Evolutionary conservation across 345 rosid species (phyloP).

Genomic region (Leavenworthia alabamica): DNA sequence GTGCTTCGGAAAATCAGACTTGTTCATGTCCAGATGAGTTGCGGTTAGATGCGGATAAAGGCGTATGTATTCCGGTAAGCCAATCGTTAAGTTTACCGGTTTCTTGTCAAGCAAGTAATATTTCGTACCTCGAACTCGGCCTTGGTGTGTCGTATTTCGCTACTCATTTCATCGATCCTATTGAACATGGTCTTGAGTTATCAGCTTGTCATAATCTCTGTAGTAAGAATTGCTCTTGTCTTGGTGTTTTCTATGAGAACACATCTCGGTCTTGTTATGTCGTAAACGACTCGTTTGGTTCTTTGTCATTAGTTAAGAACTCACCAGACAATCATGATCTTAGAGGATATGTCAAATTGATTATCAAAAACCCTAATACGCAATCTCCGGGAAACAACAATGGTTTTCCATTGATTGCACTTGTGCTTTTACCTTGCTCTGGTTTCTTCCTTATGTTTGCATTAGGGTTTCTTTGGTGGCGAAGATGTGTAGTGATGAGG

Average conservation of each 20-base stretch:
- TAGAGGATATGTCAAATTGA: conserved; percentile 30
- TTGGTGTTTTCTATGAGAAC: conserved; percentile 55
- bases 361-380: background rate
- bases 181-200: conserved; percentile 34
- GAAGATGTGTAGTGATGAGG: conserved; percentile 38
- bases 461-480: conserved; percentile 49
- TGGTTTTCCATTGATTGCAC: conserved; percentile 46
- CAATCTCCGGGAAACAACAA: conserved; percentile 8
- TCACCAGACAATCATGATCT: conserved; percentile 30
- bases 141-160: conserved; percentile 53
- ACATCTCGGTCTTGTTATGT: conserved; percentile 64
- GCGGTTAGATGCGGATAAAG: conserved; percentile 27
- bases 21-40: conserved; percentile 73
- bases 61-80: conserved; percentile 44
- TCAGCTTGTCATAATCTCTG: conserved; percentile 56
- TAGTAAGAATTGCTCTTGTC: conserved; percentile 56
- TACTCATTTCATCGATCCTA: conserved; percentile 45
- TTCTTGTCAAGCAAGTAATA: conserved; percentile 45
- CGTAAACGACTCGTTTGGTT: conserved; percentile 53
- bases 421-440: conserved; percentile 61
- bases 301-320: conserved; percentile 37
- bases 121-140: conserved; percentile 44
- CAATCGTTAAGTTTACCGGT: conserved; percentile 41
- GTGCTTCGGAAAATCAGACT: conserved; percentile 25
- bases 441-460: conserved; percentile 38